Evolutionary conservation across 176 grass and related monocot species (phyloP).

Genomic region (Carex cristatella): DNA sequence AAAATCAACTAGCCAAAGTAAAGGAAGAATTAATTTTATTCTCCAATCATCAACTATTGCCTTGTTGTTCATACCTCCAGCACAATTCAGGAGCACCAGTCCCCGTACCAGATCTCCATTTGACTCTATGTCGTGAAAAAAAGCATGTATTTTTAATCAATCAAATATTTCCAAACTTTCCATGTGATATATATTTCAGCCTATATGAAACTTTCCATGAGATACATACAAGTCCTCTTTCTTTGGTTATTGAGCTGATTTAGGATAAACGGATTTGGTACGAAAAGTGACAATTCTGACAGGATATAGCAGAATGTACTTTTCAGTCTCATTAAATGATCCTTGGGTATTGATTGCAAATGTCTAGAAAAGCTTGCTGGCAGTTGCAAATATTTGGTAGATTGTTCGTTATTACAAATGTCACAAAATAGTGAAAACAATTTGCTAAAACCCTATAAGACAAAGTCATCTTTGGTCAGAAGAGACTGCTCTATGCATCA

Average conservation of each 20-base stretch:
- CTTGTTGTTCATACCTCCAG: conserved; percentile 97
- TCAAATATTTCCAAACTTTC: background rate
- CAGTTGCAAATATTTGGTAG: background rate
- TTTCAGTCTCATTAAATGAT: background rate
- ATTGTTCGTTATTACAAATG: background rate
- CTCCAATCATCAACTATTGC: conserved; percentile 96
- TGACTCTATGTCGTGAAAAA: conserved; percentile 30
- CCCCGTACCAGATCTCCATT: conserved; percentile 50
- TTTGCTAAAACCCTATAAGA: background rate
- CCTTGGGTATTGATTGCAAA: background rate
- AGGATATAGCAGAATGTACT: background rate
- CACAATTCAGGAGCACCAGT: conserved; percentile 79
- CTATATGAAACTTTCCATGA: background rate
- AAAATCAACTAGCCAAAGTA: conserved; percentile 80
- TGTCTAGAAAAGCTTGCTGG: background rate
- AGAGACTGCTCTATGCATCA: background rate
- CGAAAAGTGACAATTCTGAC: background rate
- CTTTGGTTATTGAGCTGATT: background rate
- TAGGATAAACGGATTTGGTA: background rate
- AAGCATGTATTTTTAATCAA: too few species aligned
- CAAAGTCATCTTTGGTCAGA: background rate
- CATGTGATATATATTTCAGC: background rate
- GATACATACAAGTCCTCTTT: background rate
- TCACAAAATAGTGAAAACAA: background rate
- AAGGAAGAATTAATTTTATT: conserved; percentile 70